Conservation (phyloP, 1,284 basidiomycete genomes). For the Naganishia sp. region DNA sequence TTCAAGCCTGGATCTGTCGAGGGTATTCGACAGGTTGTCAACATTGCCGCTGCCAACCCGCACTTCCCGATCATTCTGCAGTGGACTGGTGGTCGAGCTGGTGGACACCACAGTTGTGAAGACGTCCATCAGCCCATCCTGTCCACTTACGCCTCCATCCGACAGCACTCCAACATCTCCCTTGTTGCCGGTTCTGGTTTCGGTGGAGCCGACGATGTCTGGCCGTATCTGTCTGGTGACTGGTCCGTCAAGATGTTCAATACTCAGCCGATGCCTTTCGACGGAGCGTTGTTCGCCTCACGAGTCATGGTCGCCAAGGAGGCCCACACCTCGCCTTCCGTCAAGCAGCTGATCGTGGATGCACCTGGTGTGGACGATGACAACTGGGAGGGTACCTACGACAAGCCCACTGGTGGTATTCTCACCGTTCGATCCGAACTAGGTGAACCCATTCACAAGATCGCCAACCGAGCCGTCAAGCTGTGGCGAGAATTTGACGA, state of each 20-base stretch:
- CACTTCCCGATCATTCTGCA: conserved; percentile 98
- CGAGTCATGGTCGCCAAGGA: conserved; percentile 99
- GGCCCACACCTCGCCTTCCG: conserved; percentile 87
- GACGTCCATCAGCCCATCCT: conserved; percentile 98
- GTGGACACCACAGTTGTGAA: conserved; percentile 96
- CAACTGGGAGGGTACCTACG: conserved; percentile 93
- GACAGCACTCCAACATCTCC: conserved; percentile 82
- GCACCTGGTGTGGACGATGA: conserved; percentile 89
- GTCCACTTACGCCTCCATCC: conserved; percentile 84
- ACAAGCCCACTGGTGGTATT: conserved; percentile 91
- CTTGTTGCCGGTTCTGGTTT: conserved; percentile 97
- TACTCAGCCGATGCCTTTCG: conserved; percentile 97
- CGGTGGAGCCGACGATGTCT: conserved; percentile 90
- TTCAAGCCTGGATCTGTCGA: conserved; percentile 98
- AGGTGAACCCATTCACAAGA: conserved; percentile 98
- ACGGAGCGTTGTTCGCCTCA: conserved; percentile 92
- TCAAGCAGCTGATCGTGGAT: conserved; percentile 95
- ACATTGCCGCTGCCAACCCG: conserved; percentile 90
- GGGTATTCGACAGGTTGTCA: conserved; percentile 94
- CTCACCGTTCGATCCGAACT: conserved; percentile 96
- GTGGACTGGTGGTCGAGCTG: conserved; percentile 99
- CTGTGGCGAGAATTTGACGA: conserved; percentile 99
- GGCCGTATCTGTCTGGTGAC: conserved; percentile 95
- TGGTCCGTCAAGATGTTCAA: conserved; percentile 83
- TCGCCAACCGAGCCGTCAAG: conserved; percentile 93